Evolutionary conservation across 345 rosid genomes (phyloP).

Genomic region (Rhodamnia argentea): DNA sequence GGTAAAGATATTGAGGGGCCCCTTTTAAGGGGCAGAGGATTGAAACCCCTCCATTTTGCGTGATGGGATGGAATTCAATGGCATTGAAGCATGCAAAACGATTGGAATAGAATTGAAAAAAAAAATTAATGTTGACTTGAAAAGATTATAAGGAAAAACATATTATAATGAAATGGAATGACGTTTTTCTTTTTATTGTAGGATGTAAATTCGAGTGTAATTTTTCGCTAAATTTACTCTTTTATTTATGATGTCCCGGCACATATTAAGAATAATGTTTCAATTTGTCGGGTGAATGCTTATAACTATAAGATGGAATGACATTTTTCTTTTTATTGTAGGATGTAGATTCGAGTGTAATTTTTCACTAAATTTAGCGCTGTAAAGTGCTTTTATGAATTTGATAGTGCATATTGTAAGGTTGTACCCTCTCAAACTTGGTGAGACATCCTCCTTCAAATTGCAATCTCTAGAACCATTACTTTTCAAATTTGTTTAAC

Average conservation of each 20-base stretch:
- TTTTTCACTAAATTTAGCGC: too few species aligned
- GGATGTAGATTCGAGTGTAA: too few species aligned
- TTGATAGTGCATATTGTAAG: background rate
- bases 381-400: background rate
- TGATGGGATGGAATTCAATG: background rate
- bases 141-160: background rate
- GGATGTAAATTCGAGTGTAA: background rate
- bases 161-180: background rate
- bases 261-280: rapidly evolving
- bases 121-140: background rate
- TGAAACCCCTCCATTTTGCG: background rate
- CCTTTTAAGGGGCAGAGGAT: background rate
- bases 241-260: background rate
- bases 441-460: background rate
- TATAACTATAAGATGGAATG: background rate
- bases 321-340: too few species aligned
- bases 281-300: background rate
- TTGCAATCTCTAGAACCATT: background rate
- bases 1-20: background rate
- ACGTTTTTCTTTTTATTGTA: background rate
- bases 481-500: background rate
- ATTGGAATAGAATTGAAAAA: background rate
- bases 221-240: background rate
- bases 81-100: background rate
- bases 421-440: background rate